Conservation (phyloP, 495 filamentous ascomycete genomes). For the Amphirosellinia nigrospora region DNA sequence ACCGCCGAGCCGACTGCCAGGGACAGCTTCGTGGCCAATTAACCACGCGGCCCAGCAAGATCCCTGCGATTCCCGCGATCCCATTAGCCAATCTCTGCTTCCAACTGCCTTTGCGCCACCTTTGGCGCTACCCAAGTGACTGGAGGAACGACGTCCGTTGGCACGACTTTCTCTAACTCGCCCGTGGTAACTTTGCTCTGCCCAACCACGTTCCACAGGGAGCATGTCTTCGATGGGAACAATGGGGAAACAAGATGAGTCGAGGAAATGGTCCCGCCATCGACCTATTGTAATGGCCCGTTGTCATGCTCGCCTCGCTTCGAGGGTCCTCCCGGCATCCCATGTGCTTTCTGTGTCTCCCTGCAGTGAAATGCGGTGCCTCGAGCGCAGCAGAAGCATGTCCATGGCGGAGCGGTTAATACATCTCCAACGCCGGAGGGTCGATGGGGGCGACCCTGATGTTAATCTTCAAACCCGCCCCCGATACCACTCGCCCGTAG, state of each 20-base stretch:
- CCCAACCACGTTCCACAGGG: slow-evolving; percentile 21
- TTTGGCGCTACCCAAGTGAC: slow-evolving; percentile 26
- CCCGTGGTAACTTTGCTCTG: slow-evolving; percentile 13
- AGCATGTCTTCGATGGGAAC: slow-evolving; percentile 22
- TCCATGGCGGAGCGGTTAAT: slow-evolving; percentile 25
- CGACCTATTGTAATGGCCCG: slow-evolving; percentile 12
- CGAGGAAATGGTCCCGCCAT: slow-evolving; percentile 6
- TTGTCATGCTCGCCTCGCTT: slow-evolving; percentile 24
- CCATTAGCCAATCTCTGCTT: slow-evolving; percentile 22
- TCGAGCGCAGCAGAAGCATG: slow-evolving; percentile 13
- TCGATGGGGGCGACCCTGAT: slow-evolving; percentile 20
- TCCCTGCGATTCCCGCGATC: slow-evolving; percentile 18
- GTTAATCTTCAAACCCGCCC: slow-evolving; percentile 27
- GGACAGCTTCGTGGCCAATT: slow-evolving; percentile 25
- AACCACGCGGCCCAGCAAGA: slow-evolving; percentile 14
- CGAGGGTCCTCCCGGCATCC: slow-evolving; percentile 21
- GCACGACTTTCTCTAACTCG: slow-evolving; percentile 25
- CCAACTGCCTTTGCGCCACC: slow-evolving; percentile 15
- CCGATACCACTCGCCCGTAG: slow-evolving; percentile 14
- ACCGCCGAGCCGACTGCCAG: slow-evolving; percentile 28
- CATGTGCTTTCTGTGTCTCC: slow-evolving; percentile 22
- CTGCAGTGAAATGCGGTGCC: slow-evolving; percentile 16
- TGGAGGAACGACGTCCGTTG: slow-evolving; percentile 26
- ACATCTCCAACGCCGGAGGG: slow-evolving; percentile 25
- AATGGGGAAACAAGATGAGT: slow-evolving; percentile 22